Base-by-base conservation (phyloP, 2,329 filamentous ascomycete genomes). In the Aspergillus fischeri region DNA sequence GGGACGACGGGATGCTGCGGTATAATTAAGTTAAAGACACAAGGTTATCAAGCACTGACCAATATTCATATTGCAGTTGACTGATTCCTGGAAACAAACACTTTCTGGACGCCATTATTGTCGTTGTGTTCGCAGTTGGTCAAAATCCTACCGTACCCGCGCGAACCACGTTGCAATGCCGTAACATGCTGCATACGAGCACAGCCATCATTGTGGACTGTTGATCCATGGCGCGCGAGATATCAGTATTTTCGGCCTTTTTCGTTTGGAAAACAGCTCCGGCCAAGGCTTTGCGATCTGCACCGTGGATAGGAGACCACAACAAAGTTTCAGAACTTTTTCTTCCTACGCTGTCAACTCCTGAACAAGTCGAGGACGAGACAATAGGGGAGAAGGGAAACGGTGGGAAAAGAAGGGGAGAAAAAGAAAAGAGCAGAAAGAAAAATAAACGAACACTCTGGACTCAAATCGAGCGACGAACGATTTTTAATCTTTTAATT, bases 161-260 rank as follows among this genome's bases (percentile, higher is more conserved):
- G 58, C 49, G 57, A 60, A 57, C 60, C 63, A 63, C 60, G 62
- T 63, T 63, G 59, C 58, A 50, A 55, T 52, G 55, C 54, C 49
- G 54, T 52, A 53, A 55, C 32, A 38, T 7, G 32, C 32, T 44
- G 52, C 29, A 42, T 50, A 53, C 52, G 49, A 28, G 45, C 42
- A 27, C 17, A n/a, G 41, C 35, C n/a, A 51, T 25, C 35, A 25
- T 51, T 47, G 48, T 25, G 52, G 57, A 49, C 17, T 14, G 44
- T 47, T 47, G 21, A 14, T 52, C 54, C 29, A 50, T 28, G 32
- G 53, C 24, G 45, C 49, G 49, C 17, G 41, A 35, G 38, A 17
- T 17, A 6, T 17, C n/a, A 35, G 24, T 45, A 44, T 51, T 42
- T 32, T 42, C 35, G 27, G 38, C 14, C 44, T 11, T 24, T 45